These are phyloP conservation scores for Microdochium nivale DNA, from an alignment of 2,329 filamentous ascomycete species.

Conservation along the genomic window DNA sequence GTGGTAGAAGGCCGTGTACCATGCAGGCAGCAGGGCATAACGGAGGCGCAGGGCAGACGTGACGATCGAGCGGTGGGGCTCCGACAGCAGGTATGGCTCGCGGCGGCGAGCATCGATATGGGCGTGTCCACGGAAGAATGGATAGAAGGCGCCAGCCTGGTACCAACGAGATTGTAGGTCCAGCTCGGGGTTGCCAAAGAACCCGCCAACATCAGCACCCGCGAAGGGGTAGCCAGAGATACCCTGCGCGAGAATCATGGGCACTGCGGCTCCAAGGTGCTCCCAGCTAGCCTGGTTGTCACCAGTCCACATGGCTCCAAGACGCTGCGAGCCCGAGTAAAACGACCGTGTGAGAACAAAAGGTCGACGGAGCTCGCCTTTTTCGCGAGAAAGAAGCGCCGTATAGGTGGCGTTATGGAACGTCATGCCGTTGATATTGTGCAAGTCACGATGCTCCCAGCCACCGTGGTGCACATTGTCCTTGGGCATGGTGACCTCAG, in stretches of 20 bases:
- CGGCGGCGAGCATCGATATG: slow-evolving; percentile 93
- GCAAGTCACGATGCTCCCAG: slow-evolving; percentile 95
- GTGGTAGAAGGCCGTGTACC: slow-evolving; percentile 96
- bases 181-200: slow-evolving; percentile 94
- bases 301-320: slow-evolving; percentile 97
- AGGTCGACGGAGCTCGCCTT: slow-evolving; percentile 75
- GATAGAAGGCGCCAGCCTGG: slow-evolving; percentile 92
- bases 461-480: slow-evolving; percentile 86
- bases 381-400: slow-evolving; percentile 74
- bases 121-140: slow-evolving; percentile 94
- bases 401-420: slow-evolving; percentile 92
- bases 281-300: slow-evolving; percentile 94
- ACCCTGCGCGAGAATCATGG: slow-evolving; percentile 89
- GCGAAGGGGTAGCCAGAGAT: slow-evolving; percentile 91
- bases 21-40: slow-evolving; percentile 82
- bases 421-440: slow-evolving; percentile 93
- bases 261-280: slow-evolving; percentile 79
- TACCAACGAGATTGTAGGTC: slow-evolving; percentile 93
- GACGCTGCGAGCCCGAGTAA: slow-evolving; percentile 81
- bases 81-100: slow-evolving; percentile 81
- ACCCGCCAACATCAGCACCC: slow-evolving; percentile 92
- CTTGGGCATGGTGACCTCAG: slow-evolving; percentile 97
- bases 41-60: slow-evolving; percentile 80
- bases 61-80: slow-evolving; percentile 80
- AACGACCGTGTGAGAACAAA: slow-evolving; percentile 92